Percentiles rank a stretch among this genome's conserved stretches.
Conservation (phyloP, 2,329 filamentous ascomycete species). For the Colletotrichum incanum region DNA sequence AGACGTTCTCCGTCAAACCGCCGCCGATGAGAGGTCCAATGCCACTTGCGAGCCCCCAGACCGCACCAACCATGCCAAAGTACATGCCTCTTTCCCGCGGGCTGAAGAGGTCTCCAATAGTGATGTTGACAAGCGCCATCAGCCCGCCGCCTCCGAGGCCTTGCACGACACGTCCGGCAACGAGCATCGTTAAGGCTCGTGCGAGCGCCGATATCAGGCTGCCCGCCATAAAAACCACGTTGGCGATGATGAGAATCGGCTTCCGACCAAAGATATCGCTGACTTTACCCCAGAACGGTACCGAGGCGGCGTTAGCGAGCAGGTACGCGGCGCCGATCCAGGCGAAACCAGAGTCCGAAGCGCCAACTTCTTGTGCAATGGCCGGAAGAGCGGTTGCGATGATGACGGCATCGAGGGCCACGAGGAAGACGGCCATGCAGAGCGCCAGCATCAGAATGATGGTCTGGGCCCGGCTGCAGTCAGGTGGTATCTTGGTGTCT, state of each 20-base stretch:
- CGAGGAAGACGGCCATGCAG: conserved; percentile 66
- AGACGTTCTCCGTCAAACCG: conserved; percentile 73
- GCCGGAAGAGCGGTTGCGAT: conserved; percentile 78
- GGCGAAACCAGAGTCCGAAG: conserved; percentile 78
- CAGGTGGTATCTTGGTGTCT: conserved; percentile 37
- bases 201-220: conserved; percentile 69
- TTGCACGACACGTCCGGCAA: conserved; percentile 58
- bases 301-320: conserved; percentile 77
- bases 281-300: conserved; percentile 79
- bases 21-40: conserved; percentile 80
- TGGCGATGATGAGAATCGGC: conserved; percentile 66
- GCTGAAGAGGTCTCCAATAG: conserved; percentile 70
- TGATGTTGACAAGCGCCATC: conserved; percentile 73
- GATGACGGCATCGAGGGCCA: conserved; percentile 73
- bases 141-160: conserved; percentile 72
- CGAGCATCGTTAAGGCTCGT: conserved; percentile 29
- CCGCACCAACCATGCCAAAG: conserved; percentile 67
- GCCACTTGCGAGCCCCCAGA: conserved; percentile 77
- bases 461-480: conserved; percentile 56
- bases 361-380: conserved; percentile 73
- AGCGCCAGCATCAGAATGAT: conserved; percentile 59
- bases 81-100: conserved; percentile 67
- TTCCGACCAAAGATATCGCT: conserved; percentile 74
- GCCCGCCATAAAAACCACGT: conserved; percentile 68
- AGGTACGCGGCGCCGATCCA: conserved; percentile 86